Conservation (phyloP, 805 yeast species). For the Yueomyces sp. region DNA sequence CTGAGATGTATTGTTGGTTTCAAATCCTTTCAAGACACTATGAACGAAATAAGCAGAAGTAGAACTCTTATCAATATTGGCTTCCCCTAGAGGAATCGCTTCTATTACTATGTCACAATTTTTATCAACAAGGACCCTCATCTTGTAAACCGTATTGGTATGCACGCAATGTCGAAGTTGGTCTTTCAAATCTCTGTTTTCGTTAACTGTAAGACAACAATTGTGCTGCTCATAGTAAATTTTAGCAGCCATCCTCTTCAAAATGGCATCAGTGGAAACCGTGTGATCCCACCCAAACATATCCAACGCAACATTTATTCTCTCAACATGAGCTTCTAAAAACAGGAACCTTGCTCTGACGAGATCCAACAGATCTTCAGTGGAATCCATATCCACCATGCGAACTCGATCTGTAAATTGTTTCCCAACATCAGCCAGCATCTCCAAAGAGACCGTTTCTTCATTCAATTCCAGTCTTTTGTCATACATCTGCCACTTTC, state of each 20-base stretch:
- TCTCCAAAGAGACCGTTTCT: no score
- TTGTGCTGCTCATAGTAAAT: no score
- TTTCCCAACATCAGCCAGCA: no score
- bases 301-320: slow-evolving; percentile 40
- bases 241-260: no score
- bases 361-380: slow-evolving; percentile 3
- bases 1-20: slow-evolving; percentile 12
- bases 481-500: no score
- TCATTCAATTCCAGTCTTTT: no score
- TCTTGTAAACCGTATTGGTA: slow-evolving; percentile 22
- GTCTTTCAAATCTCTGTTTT: no score
- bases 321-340: slow-evolving; percentile 46
- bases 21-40: slow-evolving; percentile 15
- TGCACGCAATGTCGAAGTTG: background rate
- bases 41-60: slow-evolving; percentile 16
- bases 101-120: slow-evolving; percentile 27
- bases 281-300: slow-evolving; percentile 37
- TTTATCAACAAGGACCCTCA: slow-evolving; percentile 32
- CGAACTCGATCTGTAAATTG: background rate
- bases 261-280: background rate
- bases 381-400: background rate
- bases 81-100: slow-evolving; percentile 22
- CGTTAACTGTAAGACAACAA: no score
- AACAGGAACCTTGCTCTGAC: slow-evolving; percentile 38
- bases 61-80: background rate